Conservation (phyloP, 371 early-diverging fungal genomes). For the Entomophthora muscae region DNA sequence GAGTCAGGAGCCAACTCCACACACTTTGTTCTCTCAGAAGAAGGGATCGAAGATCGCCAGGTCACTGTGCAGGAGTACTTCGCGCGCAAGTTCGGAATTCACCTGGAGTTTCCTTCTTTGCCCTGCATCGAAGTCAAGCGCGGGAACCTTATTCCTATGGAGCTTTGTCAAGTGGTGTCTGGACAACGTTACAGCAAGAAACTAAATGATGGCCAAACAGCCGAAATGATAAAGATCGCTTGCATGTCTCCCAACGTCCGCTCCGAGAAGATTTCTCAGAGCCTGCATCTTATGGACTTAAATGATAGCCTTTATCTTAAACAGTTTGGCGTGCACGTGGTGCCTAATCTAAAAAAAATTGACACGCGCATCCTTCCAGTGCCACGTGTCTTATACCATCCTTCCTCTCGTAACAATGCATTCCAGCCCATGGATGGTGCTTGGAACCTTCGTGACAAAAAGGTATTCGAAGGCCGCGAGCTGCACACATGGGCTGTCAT, state of each 20-base stretch:
- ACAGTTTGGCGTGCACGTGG: constrained; percentile 43
- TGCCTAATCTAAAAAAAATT: constrained; percentile 25
- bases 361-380: constrained; percentile 49
- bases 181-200: constrained; percentile 61
- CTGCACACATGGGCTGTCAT: constrained; percentile 70
- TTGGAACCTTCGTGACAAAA: constrained; percentile 79
- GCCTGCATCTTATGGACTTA: constrained; percentile 23
- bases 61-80: constrained; percentile 60
- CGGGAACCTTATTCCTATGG: constrained; percentile 32
- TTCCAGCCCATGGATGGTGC: constrained; percentile 60
- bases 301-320: constrained; percentile 25
- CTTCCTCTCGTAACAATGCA: constrained; percentile 32
- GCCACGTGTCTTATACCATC: constrained; percentile 57
- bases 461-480: constrained; percentile 45
- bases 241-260: constrained; percentile 52
- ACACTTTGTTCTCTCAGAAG: constrained; percentile 29
- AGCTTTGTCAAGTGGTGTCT: constrained; percentile 41
- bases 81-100: constrained; percentile 32
- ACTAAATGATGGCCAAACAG: constrained; percentile 63
- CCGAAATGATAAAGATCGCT: constrained; percentile 78
- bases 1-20: constrained; percentile 35
- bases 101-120: constrained; percentile 51
- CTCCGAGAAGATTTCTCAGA: constrained; percentile 31
- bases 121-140: constrained; percentile 44
- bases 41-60: constrained; percentile 15